Evolutionary conservation across 495 filamentous ascomycete species (phyloP).

Genomic region (Chaetomidium leptoderma): DNA sequence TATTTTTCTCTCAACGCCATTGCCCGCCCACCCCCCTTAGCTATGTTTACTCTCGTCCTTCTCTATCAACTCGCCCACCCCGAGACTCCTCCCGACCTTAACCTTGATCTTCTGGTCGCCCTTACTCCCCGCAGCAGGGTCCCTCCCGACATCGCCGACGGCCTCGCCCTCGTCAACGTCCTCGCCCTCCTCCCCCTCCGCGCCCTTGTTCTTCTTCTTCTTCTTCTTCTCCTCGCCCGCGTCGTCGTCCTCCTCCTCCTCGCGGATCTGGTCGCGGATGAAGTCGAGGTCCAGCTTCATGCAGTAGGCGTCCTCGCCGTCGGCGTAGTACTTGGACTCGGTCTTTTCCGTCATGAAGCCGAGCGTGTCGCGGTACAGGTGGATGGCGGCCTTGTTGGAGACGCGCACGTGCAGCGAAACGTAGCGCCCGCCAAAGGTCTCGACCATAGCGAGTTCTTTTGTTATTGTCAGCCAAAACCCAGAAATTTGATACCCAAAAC

Average conservation of each 20-base stretch:
- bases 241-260: conserved; percentile 37
- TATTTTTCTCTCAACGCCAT: conserved; percentile 16
- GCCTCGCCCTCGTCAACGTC: conserved; percentile 44
- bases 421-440: conserved; percentile 84
- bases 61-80: conserved; percentile 83
- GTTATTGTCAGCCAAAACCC: neutral
- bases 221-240: conserved; percentile 27
- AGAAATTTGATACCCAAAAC: neutral
- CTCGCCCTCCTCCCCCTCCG: conserved; percentile 11
- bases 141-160: conserved; percentile 43
- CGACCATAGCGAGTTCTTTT: conserved; percentile 90
- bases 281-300: conserved; percentile 82
- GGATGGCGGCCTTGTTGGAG: conserved; percentile 83
- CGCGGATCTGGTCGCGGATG: conserved; percentile 48
- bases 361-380: conserved; percentile 88
- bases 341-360: conserved; percentile 87
- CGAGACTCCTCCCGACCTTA: conserved; percentile 74
- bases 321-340: conserved; percentile 94
- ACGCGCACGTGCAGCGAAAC: conserved; percentile 94
- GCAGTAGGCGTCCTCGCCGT: conserved; percentile 91
- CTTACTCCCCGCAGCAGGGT: conserved; percentile 31
- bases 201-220: conserved; percentile 14
- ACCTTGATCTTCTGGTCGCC: conserved; percentile 51
- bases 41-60: conserved; percentile 59
- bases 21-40: no score